Evolutionary conservation across 352 stramenopile species (phyloP), one percentile per base, ranked within the genome.

Genomic region (Thalassiosira livingstoniorum): DNA sequence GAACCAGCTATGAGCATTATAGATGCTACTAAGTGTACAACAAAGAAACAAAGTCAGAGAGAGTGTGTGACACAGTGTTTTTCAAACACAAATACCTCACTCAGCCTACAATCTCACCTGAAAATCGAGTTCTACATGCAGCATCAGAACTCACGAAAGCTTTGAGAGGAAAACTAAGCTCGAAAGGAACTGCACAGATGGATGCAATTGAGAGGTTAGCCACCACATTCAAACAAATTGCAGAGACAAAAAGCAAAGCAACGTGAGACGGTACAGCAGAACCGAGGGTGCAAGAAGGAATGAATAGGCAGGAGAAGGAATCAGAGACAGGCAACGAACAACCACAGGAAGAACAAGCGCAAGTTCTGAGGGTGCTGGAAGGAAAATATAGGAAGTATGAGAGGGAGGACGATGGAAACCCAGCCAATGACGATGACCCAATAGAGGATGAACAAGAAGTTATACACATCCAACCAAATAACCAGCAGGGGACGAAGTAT

Each of bases 1-100:
- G 80, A 15, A 78, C 62, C 27, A 54, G 78, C 15, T 34, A 60
- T 2, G 61, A 91, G 47, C 70, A 86, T 35, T 91, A 89, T 39
- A 42, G 79, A n/a, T 86, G 75, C 53, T 76, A 79, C 31, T 61
- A 42, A 0, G 45, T 82, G 15, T 91, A 61, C 32, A 80, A 82
- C 25, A 55, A 37, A 21, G 57, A 80, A 43, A 89, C 74, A 0
- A 54, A 42, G 34, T 45, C 5, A 10, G 68, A 57, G 18, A 54
- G 78, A 39, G 76, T 79, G 13, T 39, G 42, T 23, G 47, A 77
- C 31, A 84, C 78, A 34, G 34, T 87, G 11, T 67, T 61, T 42
- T 85, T 79, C 61, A 80, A 74, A n/a, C 72, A 80, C 62, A 80
- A 80, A 32, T 73, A 73, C 43, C 53, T 81, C n/a, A 75, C 64